A percentile compares a stretch with the other conserved stretches of the same genome.
Evolutionary conservation across 345 rosid species (phyloP).

Genomic region (Eucalyptus victrix): DNA sequence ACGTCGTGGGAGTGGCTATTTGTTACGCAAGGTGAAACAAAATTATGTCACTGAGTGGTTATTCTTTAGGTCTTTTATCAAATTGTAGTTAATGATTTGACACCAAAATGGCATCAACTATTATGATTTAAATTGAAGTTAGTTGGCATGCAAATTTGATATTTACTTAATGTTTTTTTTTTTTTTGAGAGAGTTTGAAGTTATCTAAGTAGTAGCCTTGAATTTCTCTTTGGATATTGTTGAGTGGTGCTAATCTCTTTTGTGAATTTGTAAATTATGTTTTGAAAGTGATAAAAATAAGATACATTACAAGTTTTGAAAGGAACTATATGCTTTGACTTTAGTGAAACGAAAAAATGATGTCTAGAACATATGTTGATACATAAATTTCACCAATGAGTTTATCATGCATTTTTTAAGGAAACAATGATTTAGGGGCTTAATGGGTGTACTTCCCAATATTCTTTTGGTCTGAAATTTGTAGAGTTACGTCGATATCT

Average conservation of each 20-base stretch:
- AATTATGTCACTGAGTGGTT: background rate
- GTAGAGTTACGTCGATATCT: background rate
- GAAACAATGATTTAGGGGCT: background rate
- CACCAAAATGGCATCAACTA: too few species aligned
- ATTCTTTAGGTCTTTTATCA: background rate
- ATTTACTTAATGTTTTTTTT: too few species aligned
- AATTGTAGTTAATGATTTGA: too few species aligned
- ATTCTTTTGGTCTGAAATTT: background rate
- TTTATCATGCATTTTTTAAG: accelerated
- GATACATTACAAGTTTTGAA: too few species aligned
- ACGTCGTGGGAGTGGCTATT: background rate
- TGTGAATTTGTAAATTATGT: background rate
- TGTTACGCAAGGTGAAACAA: too few species aligned
- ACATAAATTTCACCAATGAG: background rate
- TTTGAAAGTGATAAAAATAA: background rate
- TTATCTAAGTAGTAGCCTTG: background rate
- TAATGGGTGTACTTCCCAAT: background rate
- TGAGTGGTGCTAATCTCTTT: background rate
- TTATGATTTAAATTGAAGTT: background rate
- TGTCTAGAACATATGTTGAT: too few species aligned
- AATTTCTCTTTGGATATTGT: background rate
- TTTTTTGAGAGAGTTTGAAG: background rate
- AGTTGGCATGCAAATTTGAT: background rate
- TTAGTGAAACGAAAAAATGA: background rate
- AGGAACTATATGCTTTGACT: background rate